Evolutionary conservation across 805 yeast genomes (phyloP), one percentile per base, ranked within the genome.

Genomic region (Pichia pseudocactophila): DNA sequence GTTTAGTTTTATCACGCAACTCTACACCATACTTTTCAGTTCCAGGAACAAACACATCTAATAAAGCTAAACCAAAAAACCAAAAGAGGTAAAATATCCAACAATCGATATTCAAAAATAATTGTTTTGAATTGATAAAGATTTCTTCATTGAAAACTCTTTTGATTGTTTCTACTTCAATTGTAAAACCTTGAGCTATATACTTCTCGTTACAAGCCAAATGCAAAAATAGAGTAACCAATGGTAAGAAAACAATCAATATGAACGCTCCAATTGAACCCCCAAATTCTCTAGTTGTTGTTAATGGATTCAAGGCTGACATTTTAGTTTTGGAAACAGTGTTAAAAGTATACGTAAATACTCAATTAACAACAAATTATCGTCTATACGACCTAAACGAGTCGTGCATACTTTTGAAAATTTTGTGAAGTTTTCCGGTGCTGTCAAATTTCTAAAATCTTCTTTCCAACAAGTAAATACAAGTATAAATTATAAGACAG

Each of bases 31-130:
- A 57, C 57, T 61, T 44, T 65, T 71, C 1, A 90, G 95, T 18
- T 80, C 90, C 96, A 11, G 90, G 89, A 28, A 84, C 63, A 3
- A 80, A 52, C 12, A 73, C 53, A 58, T 86, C 96, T 34, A 86
- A 63, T 0, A 73, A 45, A 4, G 77, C 80, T 40, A 92, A 67
- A 0, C 69, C 70, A 43, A 69, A 68, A 53, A 87, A 82, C 97
- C 97, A 90, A 2, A 63, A 47, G 7, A 75, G 50, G 58, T 89
- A 90, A 7, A 72, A 81, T 3, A 59, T 61, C 85, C 95, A 76
- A 9, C 79, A 70, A 7, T 59, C 56, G 17, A 46, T 41, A 48
- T 78, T 70, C 41, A 76, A 65, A n/a, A 65, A 61, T 10, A 64
- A 45, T 52, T 31, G 51, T 52, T 32, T 39, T 52, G 52, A 56